These are phyloP conservation scores for Fusarium albosuccineum DNA, from an alignment of 2,329 filamentous ascomycete genomes.

Conservation along the genomic window DNA sequence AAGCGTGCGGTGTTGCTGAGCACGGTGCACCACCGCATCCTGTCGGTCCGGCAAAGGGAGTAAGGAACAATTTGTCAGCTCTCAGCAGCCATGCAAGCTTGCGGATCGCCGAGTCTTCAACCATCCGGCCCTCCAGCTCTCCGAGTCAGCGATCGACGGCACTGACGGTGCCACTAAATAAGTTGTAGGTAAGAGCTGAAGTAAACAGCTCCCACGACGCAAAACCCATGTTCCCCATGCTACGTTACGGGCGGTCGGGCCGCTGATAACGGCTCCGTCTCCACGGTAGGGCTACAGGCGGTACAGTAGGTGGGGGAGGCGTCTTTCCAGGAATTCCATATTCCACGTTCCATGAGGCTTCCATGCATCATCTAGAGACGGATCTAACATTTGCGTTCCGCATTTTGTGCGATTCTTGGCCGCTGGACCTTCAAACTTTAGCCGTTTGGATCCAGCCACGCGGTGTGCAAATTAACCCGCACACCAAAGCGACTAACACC, in stretches of 20 bases:
- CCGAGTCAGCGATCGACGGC: neutral
- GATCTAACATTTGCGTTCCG: constrained; percentile 12
- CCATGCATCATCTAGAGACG: constrained; percentile 9
- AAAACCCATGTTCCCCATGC: constrained; percentile 15
- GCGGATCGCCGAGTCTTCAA: constrained; percentile 2
- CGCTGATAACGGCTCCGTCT: constrained; percentile 5
- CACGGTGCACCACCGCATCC: no score
- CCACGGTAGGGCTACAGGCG: constrained; percentile 3
- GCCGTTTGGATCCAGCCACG: constrained; percentile 6
- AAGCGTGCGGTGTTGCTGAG: neutral
- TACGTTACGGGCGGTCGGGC: constrained; percentile 29
- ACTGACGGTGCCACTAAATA: neutral
- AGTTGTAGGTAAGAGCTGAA: neutral
- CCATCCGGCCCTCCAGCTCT: constrained; percentile 8
- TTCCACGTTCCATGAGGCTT: constrained; percentile 25
- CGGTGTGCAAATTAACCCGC: no score
- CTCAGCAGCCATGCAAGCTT: constrained; percentile 8
- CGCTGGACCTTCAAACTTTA: constrained; percentile 11
- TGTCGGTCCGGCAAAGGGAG: no score
- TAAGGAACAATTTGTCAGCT: neutral
- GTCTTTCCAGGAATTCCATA: constrained; percentile 8
- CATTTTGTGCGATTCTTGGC: constrained; percentile 1
- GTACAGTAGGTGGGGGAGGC: constrained; percentile 1
- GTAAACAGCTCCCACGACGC: constrained; percentile 2
- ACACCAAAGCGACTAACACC: no score